A percentile compares a stretch with the other conserved stretches of the same genome.
phyloP scores from a whole-genome alignment of 2,329 filamentous ascomycete genomes.

The Triangularia verruculosa region DNA sequence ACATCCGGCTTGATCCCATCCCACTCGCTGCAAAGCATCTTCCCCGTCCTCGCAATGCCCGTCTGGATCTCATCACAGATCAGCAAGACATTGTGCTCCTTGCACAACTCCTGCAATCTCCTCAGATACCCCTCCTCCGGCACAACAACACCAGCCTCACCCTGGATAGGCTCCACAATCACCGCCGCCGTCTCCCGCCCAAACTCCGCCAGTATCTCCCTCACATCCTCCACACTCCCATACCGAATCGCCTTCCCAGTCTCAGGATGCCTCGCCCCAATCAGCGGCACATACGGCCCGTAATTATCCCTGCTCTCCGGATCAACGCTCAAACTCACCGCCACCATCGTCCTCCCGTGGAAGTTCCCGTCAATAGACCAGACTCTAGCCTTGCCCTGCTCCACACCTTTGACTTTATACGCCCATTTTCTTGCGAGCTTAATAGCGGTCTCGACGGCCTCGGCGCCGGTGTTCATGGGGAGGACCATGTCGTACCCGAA shows the following conservation, averaged over 20 bases:
- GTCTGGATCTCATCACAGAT: conserved; percentile 99
- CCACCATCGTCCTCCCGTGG: conserved; percentile 92
- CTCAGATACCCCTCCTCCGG: conserved; percentile 85
- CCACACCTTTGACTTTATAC: conserved; percentile 92
- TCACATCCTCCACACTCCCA: conserved; percentile 79
- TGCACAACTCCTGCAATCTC: conserved; percentile 79
- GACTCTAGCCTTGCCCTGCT: conserved; percentile 77
- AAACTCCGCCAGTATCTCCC: conserved; percentile 73
- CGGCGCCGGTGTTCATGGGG: conserved; percentile 97
- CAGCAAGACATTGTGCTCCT: conserved; percentile 90
- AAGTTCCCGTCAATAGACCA: conserved; percentile 90
- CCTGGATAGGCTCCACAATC: conserved; percentile 94
- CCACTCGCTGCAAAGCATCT: conserved; percentile 93
- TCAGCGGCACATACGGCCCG: conserved; percentile 87
- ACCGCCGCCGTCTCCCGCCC: conserved; percentile 87
- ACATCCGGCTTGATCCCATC: conserved; percentile 92
- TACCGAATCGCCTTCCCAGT: conserved; percentile 79
- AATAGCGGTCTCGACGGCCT: conserved; percentile 92
- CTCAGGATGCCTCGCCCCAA: conserved; percentile 72
- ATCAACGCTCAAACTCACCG: conserved; percentile 92
- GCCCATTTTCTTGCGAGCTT: conserved; percentile 98
- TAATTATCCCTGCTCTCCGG: conserved; percentile 96
- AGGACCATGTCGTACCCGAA: conserved; percentile 98
- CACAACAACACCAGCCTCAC: conserved; percentile 94
- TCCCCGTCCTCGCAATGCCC: conserved; percentile 90